Evolutionary conservation across 148 eudicot species (phyloP), one percentile per base, ranked within the genome.

Genomic region (Cornus controversa): DNA sequence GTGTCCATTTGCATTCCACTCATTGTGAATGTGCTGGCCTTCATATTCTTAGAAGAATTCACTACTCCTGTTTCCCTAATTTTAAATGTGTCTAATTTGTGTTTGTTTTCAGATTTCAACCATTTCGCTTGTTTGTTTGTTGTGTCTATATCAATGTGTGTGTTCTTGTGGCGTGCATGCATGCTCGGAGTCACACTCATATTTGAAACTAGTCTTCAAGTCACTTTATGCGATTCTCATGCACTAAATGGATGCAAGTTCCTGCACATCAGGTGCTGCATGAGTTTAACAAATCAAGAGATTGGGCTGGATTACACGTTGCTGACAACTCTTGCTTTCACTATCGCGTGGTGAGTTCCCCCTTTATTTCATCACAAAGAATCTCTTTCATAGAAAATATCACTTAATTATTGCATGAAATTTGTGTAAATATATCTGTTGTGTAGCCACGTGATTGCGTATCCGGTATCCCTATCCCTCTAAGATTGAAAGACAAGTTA

Each of bases 241-340:
- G 22, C 78, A 80, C 28, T 70, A 60, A 71, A 76, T 77, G 57
- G 5, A 70, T 69, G 7, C 72, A 37, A 23, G 62, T 71, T 50
- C 78, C 14, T 79, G 50, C 31, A 40, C 24, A 53, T 65, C 87
- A 94, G 98, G 87, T 89, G 67, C 77, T 89, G 53, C 77, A 78
- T 60, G 94, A 94, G 86, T 78, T 94, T 66, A 80, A 80, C 28
- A 81, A 69, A 68, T 88, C 83, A 82, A 88, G 83, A 80, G 87
- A 85, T 34, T 94, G 97, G 97, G 92, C 90, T 81, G 87, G 87
- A 31, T 84, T 93, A 78, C 91, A 94, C 81, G 89, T 91, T 77
- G 86, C 98, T 74, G 97, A 94, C 82, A 92, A 83, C 83, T 92
- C 94, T 69, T 92, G 93, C 81, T 94, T 92, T 82, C 98, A 92